Base-by-base conservation (phyloP, 345 rosid genomes). In the Hibiscus syriacus region DNA sequence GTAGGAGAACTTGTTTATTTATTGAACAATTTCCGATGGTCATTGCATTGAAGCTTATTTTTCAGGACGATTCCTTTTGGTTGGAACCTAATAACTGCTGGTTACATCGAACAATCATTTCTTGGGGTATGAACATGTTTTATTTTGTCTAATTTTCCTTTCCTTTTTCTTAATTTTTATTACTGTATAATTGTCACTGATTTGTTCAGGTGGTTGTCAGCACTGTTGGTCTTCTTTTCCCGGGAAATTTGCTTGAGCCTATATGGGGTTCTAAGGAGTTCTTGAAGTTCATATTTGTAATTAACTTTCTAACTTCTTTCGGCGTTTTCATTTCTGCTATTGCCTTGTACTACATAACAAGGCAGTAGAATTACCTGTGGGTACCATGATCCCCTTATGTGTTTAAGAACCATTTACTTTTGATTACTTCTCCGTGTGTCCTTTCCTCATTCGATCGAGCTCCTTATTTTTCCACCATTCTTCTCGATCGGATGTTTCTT, bases 241-340 rank as follows among this genome's bases (percentile, higher is more conserved):
- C 86, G 89, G 99, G 99, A 63, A 94, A 88, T 83, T 77, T 94
- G 74, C 90, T 94, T 57, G 99, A 94, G 78, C 98, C 96, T 16
- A 83, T 91, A 5, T 89, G 97, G 98, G 98, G 99, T 77, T 80
- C 97, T 26, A 91, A 80, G 84, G 98, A 91, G 81, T 91, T 94
- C 81, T 82, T 91, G 78, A 94, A 94, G 87, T 94, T 91, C 84
- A 80, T 89, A 68, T 86, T 91, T 73, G 60, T 89, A 6, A 84
- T 87, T 68, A 94, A 94, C 88, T 71, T 91, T 58, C 84, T 91
- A 34, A 86, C 92, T 6, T 91, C 92, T 32, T 67, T 91, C 34
- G 86, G 95, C 50, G 89, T 91, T 72, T 94, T 94, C 63, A 70
- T 85, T 48, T 89, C 96, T 66, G 95, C 92, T 49, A 85, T 92